These are phyloP conservation scores for Candida sanyaensis DNA, from an alignment of 1,139 yeast species.

Conservation along the genomic window DNA sequence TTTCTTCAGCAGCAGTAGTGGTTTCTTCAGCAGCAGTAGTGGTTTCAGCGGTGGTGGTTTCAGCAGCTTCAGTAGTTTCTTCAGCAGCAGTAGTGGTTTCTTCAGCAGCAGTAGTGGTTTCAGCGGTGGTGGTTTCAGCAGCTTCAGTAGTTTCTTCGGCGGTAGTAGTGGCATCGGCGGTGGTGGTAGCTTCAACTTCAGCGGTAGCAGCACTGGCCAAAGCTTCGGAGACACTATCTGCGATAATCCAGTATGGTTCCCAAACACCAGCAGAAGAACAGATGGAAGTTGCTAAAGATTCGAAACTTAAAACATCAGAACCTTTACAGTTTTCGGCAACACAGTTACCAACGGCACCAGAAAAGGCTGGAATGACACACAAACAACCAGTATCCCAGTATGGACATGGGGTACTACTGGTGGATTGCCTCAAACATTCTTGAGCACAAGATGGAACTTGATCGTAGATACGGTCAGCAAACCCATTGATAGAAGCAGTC, in stretches of 20 bases:
- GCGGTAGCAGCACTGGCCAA: slow-evolving; percentile 32
- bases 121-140: slow-evolving; percentile 9
- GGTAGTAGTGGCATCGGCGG: not conserved
- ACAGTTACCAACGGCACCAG: slow-evolving; percentile 30
- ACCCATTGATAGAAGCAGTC: slow-evolving; percentile 38
- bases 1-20: slow-evolving; percentile 4
- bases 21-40: slow-evolving; percentile 6
- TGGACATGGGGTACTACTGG: slow-evolving; percentile 32
- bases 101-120: not conserved
- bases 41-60: slow-evolving; percentile 4
- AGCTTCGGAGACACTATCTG: slow-evolving; percentile 32
- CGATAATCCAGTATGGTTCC: slow-evolving; percentile 41
- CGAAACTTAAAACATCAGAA: slow-evolving; percentile 35
- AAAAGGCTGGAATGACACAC: slow-evolving; percentile 35
- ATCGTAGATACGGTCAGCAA: slow-evolving; percentile 34
- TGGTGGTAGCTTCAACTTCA: slow-evolving; percentile 1
- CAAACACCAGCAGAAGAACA: slow-evolving; percentile 47
- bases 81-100: not conserved
- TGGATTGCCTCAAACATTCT: slow-evolving; percentile 18
- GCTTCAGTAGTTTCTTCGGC: slow-evolving; percentile 7
- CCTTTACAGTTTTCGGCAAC: slow-evolving; percentile 34
- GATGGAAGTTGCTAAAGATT: slow-evolving; percentile 40
- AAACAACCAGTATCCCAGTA: slow-evolving; percentile 42
- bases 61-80: slow-evolving; percentile 9
- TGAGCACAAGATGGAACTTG: slow-evolving; percentile 26